Evolutionary conservation across 148 eudicot genomes (phyloP), one percentile per base, ranked within the genome.

Genomic region (Simmondsia chinensis): DNA sequence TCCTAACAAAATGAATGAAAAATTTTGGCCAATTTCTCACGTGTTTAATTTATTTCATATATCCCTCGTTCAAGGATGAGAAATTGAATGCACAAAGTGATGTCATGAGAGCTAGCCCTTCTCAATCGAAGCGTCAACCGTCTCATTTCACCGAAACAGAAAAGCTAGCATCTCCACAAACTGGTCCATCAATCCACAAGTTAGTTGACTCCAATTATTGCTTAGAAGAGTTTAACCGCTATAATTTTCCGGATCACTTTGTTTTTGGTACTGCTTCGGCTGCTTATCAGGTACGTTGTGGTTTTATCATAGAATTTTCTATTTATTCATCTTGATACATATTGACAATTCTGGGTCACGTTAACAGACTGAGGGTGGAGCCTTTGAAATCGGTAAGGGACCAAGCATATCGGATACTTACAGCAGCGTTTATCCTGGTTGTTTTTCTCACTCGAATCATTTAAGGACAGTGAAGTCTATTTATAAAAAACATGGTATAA

Each of bases 371-470:
- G 65, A 60, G 46, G 65, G 65, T 20, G 65, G 52, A 37, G 58
- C 33, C 6, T 20, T 11, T 48, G 61, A 66, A 59, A 66, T 60
- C 38, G 65, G 56, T 41, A 60, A 41, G 49, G 61, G 60, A 24
- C 46, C 55, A 27, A 60, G 66, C 46, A 46, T 60, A 30, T 66
- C 66, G 72, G 72, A 66, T 52, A 55, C 48, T 16, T 60, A 41
- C 45, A 33, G 50, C 34, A 65, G 53, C 31, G 42, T 41, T 5
- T 59, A 52, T 37, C 56, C 71, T 42, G 71, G 65, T 66, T 1
- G 33, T 7, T 45, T 6, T 43, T 4, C 12, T 44, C 2, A 5
- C 33, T 45, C 22, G 16, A 22, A 6, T 6, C 11, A 8, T 0
- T 39, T 39, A 6, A 39, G 9, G 9, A 18, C 10, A 39, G 11